phyloP scores from a whole-genome alignment of 2,329 filamentous ascomycete genomes.

The Arthrobotrys musiformis region DNA sequence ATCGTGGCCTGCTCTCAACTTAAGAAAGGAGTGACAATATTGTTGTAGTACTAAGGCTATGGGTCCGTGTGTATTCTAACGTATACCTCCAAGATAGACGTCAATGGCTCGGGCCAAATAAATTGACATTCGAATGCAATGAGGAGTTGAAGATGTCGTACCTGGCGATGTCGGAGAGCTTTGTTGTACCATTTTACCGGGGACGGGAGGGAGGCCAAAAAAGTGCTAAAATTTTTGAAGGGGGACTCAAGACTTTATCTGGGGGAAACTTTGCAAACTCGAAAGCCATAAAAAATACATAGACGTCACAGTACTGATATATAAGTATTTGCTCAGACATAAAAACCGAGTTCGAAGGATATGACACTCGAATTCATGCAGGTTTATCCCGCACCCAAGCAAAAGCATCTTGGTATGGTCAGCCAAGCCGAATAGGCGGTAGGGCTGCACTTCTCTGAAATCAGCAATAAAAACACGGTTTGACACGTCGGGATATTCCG shows the following conservation, averaged over 20 bases:
- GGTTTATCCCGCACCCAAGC: constrained; percentile 14
- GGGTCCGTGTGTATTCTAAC: neutral
- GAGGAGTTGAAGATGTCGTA: constrained; percentile 16
- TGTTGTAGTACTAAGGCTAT: neutral
- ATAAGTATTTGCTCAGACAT: neutral
- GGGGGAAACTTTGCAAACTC: neutral
- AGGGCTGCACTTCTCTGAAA: neutral
- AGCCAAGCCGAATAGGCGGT: constrained; percentile 3
- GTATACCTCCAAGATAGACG: no score
- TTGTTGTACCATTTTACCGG: neutral
- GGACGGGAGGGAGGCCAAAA: constrained; percentile 11
- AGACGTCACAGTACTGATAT: neutral
- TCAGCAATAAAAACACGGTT: neutral
- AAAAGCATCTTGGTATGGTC: constrained; percentile 1
- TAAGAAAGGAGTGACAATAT: neutral
- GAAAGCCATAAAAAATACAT: neutral
- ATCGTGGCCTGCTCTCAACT: neutral
- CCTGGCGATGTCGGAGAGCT: constrained; percentile 10
- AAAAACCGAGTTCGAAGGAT: constrained; percentile 14
- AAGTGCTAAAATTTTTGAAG: constrained; percentile 14
- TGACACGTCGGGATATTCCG: neutral
- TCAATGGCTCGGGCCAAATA: neutral
- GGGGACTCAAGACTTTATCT: neutral
- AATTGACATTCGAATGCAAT: neutral
- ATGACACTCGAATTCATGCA: constrained; percentile 19